Percentiles rank a stretch among this genome's conserved stretches.
These are phyloP conservation scores for Sporopachydermia lactativora DNA, from an alignment of 805 yeast species.

Conservation along the genomic window DNA sequence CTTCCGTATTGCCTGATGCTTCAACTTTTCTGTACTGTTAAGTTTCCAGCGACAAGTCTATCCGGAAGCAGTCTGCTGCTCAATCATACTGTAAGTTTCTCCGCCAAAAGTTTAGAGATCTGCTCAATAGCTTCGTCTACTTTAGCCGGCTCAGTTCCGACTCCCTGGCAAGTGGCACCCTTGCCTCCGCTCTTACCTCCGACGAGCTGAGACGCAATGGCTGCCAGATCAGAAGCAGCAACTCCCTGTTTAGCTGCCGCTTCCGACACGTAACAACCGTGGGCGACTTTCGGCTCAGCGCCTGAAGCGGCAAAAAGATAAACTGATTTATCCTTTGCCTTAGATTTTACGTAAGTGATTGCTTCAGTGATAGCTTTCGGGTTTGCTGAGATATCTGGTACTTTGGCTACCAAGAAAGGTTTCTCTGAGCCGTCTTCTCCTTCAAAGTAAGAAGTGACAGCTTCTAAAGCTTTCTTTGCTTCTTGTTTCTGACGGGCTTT, in stretches of 20 bases:
- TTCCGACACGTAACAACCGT: slow-evolving; percentile 81
- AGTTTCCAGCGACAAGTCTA: too few relatives aligned
- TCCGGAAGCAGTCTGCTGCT: too few relatives aligned
- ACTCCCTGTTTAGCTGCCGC: slow-evolving; percentile 56
- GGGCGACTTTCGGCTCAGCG: slow-evolving; percentile 64
- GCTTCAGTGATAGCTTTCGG: slow-evolving; percentile 95
- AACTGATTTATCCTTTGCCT: slow-evolving; percentile 57
- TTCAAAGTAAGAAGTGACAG: slow-evolving; percentile 54
- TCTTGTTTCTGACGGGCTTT: slow-evolving; percentile 84
- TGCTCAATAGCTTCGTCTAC: slow-evolving; percentile 62
- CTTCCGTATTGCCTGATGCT: too few relatives aligned
- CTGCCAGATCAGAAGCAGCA: slow-evolving; percentile 63
- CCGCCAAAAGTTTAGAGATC: slow-evolving; percentile 43
- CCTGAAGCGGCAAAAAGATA: slow-evolving; percentile 64
- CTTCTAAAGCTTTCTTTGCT: slow-evolving; percentile 64
- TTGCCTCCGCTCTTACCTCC: slow-evolving; percentile 99
- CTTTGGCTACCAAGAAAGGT: slow-evolving; percentile 49
- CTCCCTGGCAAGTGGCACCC: slow-evolving; percentile 92
- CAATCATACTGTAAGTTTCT: too few relatives aligned
- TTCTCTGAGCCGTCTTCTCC: slow-evolving; percentile 33
- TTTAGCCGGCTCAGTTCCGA: slow-evolving; percentile 72
- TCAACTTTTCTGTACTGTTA: too few relatives aligned
- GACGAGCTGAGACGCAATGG: slow-evolving; percentile 50
- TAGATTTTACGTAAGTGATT: slow-evolving; percentile 66
- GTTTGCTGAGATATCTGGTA: slow-evolving; percentile 54